Evolutionary conservation across 139 green algal genomes (phyloP).

Genomic region (Micractinium conductrix): DNA sequence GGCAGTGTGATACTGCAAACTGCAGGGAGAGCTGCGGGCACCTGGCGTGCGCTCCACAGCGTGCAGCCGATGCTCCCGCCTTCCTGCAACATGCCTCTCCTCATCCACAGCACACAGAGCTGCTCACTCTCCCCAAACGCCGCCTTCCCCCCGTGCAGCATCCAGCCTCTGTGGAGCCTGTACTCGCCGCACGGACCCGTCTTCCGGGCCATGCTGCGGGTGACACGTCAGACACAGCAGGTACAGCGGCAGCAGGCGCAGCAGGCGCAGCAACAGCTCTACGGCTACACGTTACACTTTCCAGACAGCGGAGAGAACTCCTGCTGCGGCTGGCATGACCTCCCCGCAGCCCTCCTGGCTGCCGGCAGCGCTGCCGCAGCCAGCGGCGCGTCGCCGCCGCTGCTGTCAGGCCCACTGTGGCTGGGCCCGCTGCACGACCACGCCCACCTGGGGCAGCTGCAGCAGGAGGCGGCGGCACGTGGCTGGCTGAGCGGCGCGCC

Average conservation of each 20-base stretch:
- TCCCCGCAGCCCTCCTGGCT: neutral
- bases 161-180: constrained; percentile 31
- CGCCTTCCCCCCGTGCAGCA: neutral
- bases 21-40: no score
- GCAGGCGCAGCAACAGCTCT: neutral
- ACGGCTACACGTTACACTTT: constrained; percentile 9
- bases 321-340: neutral
- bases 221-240: neutral
- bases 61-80: no score
- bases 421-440: constrained; percentile 18
- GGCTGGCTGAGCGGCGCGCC: constrained; percentile 2
- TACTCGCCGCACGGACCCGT: constrained; percentile 30
- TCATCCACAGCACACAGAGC: no score
- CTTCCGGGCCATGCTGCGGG: constrained; percentile 17
- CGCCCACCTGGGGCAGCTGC: neutral
- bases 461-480: neutral
- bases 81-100: no score
- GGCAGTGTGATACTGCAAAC: no score
- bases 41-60: no score
- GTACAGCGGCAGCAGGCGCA: neutral
- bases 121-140: neutral
- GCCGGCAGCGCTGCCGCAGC: neutral
- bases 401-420: constrained; percentile 25
- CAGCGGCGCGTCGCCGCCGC: neutral
- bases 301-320: constrained; percentile 11